A percentile compares a stretch with the other conserved stretches of the same genome.
Evolutionary conservation across 345 rosid genomes (phyloP).

Genomic region (Excoecaria cochinchinensis): DNA sequence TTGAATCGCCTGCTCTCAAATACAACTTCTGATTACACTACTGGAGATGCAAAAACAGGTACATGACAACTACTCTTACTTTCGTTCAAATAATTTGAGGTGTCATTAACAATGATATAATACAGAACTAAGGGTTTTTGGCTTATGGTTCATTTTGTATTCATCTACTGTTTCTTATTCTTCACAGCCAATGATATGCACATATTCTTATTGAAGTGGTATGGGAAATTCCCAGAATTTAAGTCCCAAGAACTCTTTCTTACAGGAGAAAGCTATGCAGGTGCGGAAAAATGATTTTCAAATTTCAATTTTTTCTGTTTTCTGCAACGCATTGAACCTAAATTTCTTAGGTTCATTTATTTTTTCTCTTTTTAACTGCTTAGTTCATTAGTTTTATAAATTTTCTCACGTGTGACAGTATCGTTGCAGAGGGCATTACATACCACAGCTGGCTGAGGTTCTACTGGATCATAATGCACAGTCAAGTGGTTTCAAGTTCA

Average conservation of each 20-base stretch:
- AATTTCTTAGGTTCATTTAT: neutral
- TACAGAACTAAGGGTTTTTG: neutral
- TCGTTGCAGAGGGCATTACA: conserved; percentile 70
- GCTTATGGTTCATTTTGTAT: neutral
- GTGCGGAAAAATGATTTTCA: conserved; percentile 25
- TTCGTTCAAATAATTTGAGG: neutral
- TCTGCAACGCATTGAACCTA: neutral
- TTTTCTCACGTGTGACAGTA: neutral
- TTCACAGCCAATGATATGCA: conserved; percentile 74
- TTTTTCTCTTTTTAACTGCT: neutral
- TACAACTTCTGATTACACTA: conserved; percentile 61
- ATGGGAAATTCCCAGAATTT: conserved; percentile 68
- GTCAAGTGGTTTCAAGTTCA: conserved; percentile 68
- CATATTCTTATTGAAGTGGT: conserved; percentile 72
- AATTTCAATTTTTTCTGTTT: conserved; percentile 3
- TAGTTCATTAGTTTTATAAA: neutral
- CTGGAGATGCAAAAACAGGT: conserved; percentile 77
- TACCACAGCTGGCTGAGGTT: conserved; percentile 78
- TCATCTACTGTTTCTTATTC: conserved; percentile 10
- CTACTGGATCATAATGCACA: conserved; percentile 64
- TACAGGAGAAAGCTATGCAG: conserved; percentile 96
- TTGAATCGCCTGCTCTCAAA: conserved; percentile 93
- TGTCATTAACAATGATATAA: neutral
- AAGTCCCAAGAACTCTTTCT: conserved; percentile 65
- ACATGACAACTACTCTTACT: conserved; percentile 6